These are phyloP conservation scores for Sanghuangporus weigelae DNA, from an alignment of 1,284 basidiomycete species.

Conservation along the genomic window DNA sequence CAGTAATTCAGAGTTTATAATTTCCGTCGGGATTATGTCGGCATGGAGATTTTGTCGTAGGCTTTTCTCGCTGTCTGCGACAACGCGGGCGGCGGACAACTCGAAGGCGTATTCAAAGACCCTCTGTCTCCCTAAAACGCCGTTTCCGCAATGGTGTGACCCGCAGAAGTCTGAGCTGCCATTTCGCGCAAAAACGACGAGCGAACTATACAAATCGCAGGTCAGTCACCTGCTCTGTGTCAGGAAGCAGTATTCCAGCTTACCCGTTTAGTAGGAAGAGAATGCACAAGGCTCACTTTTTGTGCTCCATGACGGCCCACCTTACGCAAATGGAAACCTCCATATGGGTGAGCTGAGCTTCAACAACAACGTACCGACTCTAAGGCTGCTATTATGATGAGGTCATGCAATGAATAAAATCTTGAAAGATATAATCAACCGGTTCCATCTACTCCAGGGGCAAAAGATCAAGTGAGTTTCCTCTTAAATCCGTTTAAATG, in stretches of 20 bases:
- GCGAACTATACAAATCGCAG: slow-evolving; percentile 85
- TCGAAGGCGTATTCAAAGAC: slow-evolving; percentile 54
- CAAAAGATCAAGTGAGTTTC: slow-evolving; percentile 68
- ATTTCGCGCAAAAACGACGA: slow-evolving; percentile 64
- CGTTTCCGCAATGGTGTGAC: slow-evolving; percentile 75
- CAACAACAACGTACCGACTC: not conserved
- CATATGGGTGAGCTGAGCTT: slow-evolving; percentile 73
- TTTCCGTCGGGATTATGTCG: not conserved
- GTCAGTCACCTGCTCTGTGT: slow-evolving; percentile 36
- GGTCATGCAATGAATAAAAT: slow-evolving; percentile 98
- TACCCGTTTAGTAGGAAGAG: slow-evolving; percentile 43
- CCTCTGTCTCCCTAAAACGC: slow-evolving; percentile 79
- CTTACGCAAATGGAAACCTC: slow-evolving; percentile 94
- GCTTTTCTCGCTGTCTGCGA: not conserved
- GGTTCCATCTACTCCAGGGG: slow-evolving; percentile 81
- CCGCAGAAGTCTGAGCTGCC: slow-evolving; percentile 57
- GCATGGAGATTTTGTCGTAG: slow-evolving; percentile 3
- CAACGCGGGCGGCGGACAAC: not conserved
- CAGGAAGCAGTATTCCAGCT: not conserved
- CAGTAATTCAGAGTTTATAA: not conserved
- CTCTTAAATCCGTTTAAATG: not conserved
- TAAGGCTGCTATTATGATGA: slow-evolving; percentile 27
- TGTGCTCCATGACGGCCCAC: slow-evolving; percentile 94
- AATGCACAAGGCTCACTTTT: slow-evolving; percentile 66
- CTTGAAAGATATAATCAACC: slow-evolving; percentile 93